These are phyloP conservation scores for Macadamia integrifolia DNA, from an alignment of 164 flowering plant genomes.

Conservation along the genomic window DNA sequence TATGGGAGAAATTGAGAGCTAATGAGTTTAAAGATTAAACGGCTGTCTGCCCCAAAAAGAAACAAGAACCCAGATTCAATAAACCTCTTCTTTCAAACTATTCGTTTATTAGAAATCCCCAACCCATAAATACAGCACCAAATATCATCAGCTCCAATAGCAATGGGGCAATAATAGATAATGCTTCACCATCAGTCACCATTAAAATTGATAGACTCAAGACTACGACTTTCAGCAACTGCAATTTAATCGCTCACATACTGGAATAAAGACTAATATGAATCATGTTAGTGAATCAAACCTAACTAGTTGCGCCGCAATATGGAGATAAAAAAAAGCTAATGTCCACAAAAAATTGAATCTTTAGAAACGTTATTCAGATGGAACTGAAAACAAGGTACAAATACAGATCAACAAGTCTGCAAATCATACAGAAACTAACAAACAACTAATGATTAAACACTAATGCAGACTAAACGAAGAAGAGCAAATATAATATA, in stretches of 20 bases:
- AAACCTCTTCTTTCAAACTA: too few relatives aligned
- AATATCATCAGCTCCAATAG: background rate
- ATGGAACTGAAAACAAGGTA: background rate
- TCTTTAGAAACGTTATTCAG: background rate
- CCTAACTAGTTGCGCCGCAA: background rate
- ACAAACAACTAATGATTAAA: background rate
- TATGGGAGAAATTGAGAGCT: too few relatives aligned
- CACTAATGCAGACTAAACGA: background rate
- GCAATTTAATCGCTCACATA: background rate
- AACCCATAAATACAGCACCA: background rate
- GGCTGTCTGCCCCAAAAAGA: too few relatives aligned
- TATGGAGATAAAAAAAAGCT: background rate
- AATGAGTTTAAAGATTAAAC: too few relatives aligned
- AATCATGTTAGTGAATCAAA: background rate
- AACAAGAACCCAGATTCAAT: too few relatives aligned
- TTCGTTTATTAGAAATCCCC: too few relatives aligned
- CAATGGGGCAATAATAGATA: background rate
- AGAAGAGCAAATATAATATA: constrained; percentile 2
- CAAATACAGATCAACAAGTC: background rate
- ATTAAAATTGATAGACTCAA: background rate
- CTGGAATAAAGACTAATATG: background rate
- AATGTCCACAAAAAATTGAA: background rate
- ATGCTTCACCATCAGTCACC: background rate
- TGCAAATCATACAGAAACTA: background rate
- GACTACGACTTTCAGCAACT: background rate